phyloP scores from a whole-genome alignment of 768 basidiomycete genomes.

The Suillus sp. region DNA sequence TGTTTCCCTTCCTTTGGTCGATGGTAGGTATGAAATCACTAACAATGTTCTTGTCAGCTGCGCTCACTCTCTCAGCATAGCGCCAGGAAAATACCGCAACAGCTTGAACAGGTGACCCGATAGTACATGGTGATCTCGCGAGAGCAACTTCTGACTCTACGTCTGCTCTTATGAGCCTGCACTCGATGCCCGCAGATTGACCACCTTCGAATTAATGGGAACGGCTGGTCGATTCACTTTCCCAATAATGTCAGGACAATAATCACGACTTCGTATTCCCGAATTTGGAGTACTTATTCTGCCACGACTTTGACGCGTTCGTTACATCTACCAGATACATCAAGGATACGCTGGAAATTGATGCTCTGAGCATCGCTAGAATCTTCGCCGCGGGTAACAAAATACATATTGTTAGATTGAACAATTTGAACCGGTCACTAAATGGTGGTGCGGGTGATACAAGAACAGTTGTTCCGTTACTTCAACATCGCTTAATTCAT shows the following conservation, averaged over 20 bases:
- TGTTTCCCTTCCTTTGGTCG: constrained; percentile 53
- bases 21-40: constrained; percentile 47
- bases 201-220: constrained; percentile 47
- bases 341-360: not conserved
- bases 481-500: not conserved
- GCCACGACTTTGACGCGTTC: not conserved
- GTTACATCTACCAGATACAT: not conserved
- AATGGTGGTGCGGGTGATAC: not conserved
- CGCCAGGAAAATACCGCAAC: constrained; percentile 30
- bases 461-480: not conserved
- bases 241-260: not conserved
- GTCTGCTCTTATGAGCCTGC: constrained; percentile 43
- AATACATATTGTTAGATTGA: too few relatives aligned
- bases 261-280: not conserved
- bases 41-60: constrained; percentile 55
- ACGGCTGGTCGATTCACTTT: constrained; percentile 39
- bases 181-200: constrained; percentile 44
- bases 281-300: not conserved
- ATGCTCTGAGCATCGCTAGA: not conserved
- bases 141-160: constrained; percentile 47
- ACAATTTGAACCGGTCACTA: not conserved
- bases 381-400: not conserved
- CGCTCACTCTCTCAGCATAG: constrained; percentile 41
- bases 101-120: constrained; percentile 32
- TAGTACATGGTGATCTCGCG: constrained; percentile 52